Evolutionary conservation across 495 filamentous ascomycete genomes (phyloP), one percentile per base, ranked within the genome.

Genomic region (Xylaria flabelliformis): DNA sequence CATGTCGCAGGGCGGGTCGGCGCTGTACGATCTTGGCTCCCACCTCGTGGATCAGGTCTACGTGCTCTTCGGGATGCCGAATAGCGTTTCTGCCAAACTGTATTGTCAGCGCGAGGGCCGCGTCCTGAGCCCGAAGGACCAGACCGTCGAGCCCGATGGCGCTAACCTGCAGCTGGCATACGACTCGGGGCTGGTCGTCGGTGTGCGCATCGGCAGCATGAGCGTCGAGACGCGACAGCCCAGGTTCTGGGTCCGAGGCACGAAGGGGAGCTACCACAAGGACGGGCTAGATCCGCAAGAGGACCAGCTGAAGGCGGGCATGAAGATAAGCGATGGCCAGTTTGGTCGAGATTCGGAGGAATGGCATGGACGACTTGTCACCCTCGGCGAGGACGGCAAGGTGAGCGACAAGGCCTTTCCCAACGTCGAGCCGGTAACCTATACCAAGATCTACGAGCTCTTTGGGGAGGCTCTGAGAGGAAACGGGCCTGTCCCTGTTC

Each of bases 11-110:
- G 94, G 90, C 41, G 90, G 91, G 13, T 91, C 93, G 24, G 89
- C 88, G 29, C 83, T 97, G 42, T 95, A 92, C 76, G 95, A 97
- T 79, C 85, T 98, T 10, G 95, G 95, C 64, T 89, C 91, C 5
- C 95, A 98, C 78, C 84, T 95, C 44, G 83, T 97, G 26, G 93
- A 97, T 80, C 94, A 97, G 80, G 90, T 88, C 0, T 90, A 92
- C 78, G 84, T 89, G 19, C 81, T 93, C n/a, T 93, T 97, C 76
- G 95, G 94, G 13, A 79, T 91, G 75, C 95, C 95, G 24, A 81
- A 87, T 48, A 82, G 83, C 12, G 86, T 97, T 2, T 93, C 88
- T 13, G 94, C 83, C 3, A 89, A 92, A 74, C 84, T 96, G 41
- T 85, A 88, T 7, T 89, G 88, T 53, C 91, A 95, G 78, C 87